phyloP scores from a whole-genome alignment of 257 asterid species.

The Agastache rugosa region DNA sequence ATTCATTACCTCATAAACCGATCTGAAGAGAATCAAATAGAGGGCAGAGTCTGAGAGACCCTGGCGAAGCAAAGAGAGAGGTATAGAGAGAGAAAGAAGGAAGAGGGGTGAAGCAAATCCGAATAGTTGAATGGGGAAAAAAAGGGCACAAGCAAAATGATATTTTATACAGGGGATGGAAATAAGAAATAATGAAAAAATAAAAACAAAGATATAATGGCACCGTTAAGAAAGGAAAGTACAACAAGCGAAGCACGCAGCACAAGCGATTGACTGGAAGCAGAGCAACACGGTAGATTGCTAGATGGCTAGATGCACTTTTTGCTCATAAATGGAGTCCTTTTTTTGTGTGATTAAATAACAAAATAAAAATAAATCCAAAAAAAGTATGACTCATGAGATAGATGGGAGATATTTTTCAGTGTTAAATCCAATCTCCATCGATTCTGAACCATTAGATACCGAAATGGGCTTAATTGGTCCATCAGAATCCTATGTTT shows the following conservation, averaged over 20 bases:
- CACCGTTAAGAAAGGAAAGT: constrained; percentile 30
- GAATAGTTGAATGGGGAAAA: not conserved
- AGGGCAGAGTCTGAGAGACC: constrained; percentile 61
- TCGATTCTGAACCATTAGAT: too few species aligned
- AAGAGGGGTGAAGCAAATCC: constrained; percentile 16
- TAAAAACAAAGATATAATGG: not conserved
- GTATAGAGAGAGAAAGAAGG: not conserved
- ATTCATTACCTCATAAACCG: constrained; percentile 77
- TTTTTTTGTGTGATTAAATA: not conserved
- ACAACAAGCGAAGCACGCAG: constrained; percentile 32
- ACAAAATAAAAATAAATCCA: too few species aligned
- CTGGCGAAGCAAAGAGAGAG: constrained; percentile 41
- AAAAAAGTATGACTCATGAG: too few species aligned
- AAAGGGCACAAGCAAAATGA: not conserved
- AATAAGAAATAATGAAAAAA: not conserved
- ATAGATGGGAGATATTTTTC: not conserved
- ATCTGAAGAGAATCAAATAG: constrained; percentile 51
- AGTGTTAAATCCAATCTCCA: not conserved
- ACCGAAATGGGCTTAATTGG: too few species aligned
- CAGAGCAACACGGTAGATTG: not conserved
- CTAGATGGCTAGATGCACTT: too few species aligned
- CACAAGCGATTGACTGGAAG: not conserved
- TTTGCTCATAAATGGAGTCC: not conserved
- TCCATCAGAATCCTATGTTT: too few species aligned
- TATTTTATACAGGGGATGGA: constrained; percentile 10